Evolutionary conservation across 1,139 yeast genomes (phyloP).

Genomic region (Nakaseomyces delphensis): DNA sequence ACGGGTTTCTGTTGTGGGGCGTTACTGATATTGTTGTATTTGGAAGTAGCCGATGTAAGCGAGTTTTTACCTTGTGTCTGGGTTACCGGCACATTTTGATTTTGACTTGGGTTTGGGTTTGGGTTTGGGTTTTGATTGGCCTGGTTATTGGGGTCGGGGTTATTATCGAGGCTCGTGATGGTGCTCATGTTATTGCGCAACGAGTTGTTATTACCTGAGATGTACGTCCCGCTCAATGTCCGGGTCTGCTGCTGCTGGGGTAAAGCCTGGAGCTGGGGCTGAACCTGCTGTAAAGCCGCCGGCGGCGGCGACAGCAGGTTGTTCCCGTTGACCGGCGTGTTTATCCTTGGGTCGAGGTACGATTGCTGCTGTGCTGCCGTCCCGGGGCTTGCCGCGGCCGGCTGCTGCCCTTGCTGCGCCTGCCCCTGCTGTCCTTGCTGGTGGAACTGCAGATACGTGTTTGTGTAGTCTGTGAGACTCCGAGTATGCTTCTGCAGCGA

Average conservation of each 20-base stretch:
- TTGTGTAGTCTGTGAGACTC: slow-evolving; percentile 14
- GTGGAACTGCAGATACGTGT: slow-evolving; percentile 28
- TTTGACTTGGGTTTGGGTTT: no score
- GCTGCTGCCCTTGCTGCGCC: neutral
- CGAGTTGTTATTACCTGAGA: neutral
- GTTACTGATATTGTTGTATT: slow-evolving; percentile 13
- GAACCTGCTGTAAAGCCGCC: no score
- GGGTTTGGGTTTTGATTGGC: neutral
- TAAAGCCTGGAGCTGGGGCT: slow-evolving; percentile 9
- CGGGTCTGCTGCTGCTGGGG: slow-evolving; percentile 10
- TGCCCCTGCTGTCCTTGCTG: slow-evolving; percentile 18
- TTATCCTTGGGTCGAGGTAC: slow-evolving; percentile 3
- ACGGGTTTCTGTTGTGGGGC: slow-evolving; percentile 10
- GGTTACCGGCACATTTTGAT: no score
- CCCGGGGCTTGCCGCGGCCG: neutral
- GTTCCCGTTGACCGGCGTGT: slow-evolving; percentile 7
- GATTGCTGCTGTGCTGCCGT: neutral
- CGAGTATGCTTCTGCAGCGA: slow-evolving; percentile 24
- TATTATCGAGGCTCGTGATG: neutral
- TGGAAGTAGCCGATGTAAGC: slow-evolving; percentile 14
- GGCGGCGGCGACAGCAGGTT: slow-evolving; percentile 1
- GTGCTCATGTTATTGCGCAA: slow-evolving; percentile 3
- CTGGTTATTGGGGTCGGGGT: neutral
- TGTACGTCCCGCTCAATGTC: slow-evolving; percentile 3
- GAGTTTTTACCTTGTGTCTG: slow-evolving; percentile 14